Base-by-base conservation (phyloP, 176 grass and related monocot species). In the Avena atlantica region DNA sequence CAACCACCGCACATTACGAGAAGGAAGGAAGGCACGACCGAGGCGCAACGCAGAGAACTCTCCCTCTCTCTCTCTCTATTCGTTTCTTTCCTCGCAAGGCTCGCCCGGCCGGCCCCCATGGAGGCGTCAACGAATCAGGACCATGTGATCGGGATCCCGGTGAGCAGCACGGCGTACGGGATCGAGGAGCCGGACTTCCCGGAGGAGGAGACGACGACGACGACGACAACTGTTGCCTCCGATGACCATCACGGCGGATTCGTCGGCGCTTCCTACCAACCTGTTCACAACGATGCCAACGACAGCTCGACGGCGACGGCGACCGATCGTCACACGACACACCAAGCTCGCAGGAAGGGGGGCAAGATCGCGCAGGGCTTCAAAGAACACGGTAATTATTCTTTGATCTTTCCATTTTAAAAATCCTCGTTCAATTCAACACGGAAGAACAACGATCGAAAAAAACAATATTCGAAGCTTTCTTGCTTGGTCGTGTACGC, bases 111-210 rank as follows among this genome's bases (percentile, higher is more conserved):
- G 29, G 29, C 29, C 40, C 40, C 40, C 53, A 81, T 93, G 84
- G 85, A 90, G 76, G 78, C 52, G 27, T 75, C 85, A 42, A 80
- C 70, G 77, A 88, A 64, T 50, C 75, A 80, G 48, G 94, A 86
- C 0, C 92, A 94, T 85, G 97, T 95, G 58, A 70, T 99, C 34
- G 94, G 94, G 13, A 89, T 99, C 34, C 97, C 94, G 2, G 85
- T 96, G 42, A 91, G 42, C 81, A 87, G 76, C 76, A 91, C 80
- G 13, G 90, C 94, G 6, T 93, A 89, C 9, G 92, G 80, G 8
- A 90, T 86, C 49, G 94, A 99, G 87, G 78, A 94, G 60, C 81
- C 91, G 9, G 88, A 91, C 14, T 90, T 95, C 82, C 76, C 52
- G 2, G 70, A 0, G 51, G 88, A 73, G 50, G 86, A 80, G 53